phyloP scores from a whole-genome alignment of 352 stramenopile genomes.

The Pythium angustatum region DNA sequence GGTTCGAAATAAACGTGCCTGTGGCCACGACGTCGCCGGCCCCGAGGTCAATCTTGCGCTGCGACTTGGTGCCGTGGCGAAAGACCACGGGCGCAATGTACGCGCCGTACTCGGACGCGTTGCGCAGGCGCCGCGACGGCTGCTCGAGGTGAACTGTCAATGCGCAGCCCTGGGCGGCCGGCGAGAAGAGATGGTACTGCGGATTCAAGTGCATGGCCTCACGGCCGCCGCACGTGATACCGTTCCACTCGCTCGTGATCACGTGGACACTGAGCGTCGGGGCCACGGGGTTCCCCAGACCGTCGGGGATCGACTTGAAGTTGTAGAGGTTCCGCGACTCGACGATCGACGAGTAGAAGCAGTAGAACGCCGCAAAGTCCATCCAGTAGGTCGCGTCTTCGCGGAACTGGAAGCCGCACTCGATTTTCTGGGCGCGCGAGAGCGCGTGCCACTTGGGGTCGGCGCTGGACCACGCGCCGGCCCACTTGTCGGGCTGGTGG shows the following conservation, averaged over 20 bases:
- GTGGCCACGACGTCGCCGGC: slow-evolving; percentile 69
- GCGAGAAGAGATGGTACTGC: slow-evolving; percentile 82
- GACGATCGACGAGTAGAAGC: slow-evolving; percentile 75
- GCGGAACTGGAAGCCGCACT: slow-evolving; percentile 77
- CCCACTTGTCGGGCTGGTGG: slow-evolving; percentile 68
- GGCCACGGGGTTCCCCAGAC: slow-evolving; percentile 52
- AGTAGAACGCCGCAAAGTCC: slow-evolving; percentile 77
- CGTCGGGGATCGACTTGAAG: slow-evolving; percentile 65
- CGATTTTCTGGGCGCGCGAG: slow-evolving; percentile 72
- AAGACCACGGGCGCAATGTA: slow-evolving; percentile 83
- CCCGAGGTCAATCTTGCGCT: slow-evolving; percentile 82
- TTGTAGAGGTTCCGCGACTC: slow-evolving; percentile 87
- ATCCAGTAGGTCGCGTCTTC: slow-evolving; percentile 84
- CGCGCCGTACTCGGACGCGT: slow-evolving; percentile 69
- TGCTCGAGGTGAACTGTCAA: slow-evolving; percentile 72
- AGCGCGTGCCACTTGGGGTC: slow-evolving; percentile 74
- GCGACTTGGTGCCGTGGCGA: slow-evolving; percentile 59
- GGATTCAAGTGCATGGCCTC: slow-evolving; percentile 86
- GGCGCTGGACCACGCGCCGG: slow-evolving; percentile 65
- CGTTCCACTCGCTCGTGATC: slow-evolving; percentile 76
- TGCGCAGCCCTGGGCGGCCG: slow-evolving; percentile 48
- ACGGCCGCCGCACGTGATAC: slow-evolving; percentile 71
- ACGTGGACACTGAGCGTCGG: slow-evolving; percentile 76
- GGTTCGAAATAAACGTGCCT: slow-evolving; percentile 86
- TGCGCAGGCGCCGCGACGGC: slow-evolving; percentile 71